A percentile compares a stretch with the other conserved stretches of the same genome.
These are phyloP conservation scores for Cadophora gregata DNA, from an alignment of 2,329 filamentous ascomycete species.

Conservation along the genomic window DNA sequence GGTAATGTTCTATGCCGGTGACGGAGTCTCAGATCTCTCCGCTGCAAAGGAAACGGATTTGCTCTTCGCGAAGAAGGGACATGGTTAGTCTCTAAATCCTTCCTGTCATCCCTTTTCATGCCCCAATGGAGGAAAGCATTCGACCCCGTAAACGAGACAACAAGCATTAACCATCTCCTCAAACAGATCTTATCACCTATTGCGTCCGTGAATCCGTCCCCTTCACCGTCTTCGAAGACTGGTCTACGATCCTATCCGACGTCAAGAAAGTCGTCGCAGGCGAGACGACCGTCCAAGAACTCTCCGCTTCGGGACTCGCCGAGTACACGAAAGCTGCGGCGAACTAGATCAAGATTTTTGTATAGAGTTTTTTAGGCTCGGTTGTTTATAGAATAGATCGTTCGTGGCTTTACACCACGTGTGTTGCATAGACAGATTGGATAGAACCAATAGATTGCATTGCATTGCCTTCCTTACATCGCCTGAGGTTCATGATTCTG, in stretches of 20 bases:
- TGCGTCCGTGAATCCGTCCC: conserved; percentile 85
- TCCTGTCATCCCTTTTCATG: conserved; percentile 29
- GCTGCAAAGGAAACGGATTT: conserved; percentile 92
- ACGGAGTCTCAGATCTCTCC: conserved; percentile 90
- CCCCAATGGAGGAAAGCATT: not conserved
- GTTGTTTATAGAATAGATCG: conserved; percentile 18
- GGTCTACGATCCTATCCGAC: conserved; percentile 76
- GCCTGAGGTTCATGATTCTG: not conserved
- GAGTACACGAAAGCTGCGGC: conserved; percentile 35
- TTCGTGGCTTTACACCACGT: not conserved
- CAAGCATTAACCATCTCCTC: no score
- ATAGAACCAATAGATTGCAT: conserved; percentile 2
- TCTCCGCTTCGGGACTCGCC: conserved; percentile 54
- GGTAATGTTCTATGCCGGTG: conserved; percentile 91
- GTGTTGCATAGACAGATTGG: conserved; percentile 11
- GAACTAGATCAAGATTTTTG: conserved; percentile 14
- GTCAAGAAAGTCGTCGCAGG: conserved; percentile 80
- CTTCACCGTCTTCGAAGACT: conserved; percentile 87
- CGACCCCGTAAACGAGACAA: not conserved
- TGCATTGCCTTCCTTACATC: not conserved
- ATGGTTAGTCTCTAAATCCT: conserved; percentile 71
- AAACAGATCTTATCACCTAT: conserved; percentile 80
- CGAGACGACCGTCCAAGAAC: conserved; percentile 71
- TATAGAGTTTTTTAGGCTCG: not conserved
- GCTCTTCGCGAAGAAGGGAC: conserved; percentile 90